These are phyloP conservation scores for Corymbia maculata DNA, from an alignment of 345 rosid genomes.

Conservation along the genomic window DNA sequence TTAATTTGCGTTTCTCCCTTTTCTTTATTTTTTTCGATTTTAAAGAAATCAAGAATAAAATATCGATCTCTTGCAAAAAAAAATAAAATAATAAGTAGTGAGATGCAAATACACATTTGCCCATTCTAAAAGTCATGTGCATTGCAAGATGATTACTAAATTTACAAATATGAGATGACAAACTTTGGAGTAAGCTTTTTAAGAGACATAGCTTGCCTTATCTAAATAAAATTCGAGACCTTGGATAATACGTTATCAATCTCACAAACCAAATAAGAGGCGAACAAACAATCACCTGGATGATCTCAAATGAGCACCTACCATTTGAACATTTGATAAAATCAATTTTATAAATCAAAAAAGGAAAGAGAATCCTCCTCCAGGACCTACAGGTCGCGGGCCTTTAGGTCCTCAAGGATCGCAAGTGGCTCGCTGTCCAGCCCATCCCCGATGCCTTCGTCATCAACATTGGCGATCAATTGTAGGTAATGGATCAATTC, in stretches of 20 bases:
- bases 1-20: not conserved
- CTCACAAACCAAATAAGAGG: not conserved
- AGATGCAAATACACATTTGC: not conserved
- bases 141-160: not conserved
- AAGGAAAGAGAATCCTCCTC: conserved; percentile 27
- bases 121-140: not conserved
- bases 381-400: conserved; percentile 75
- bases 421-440: conserved; percentile 69
- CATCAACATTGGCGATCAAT: conserved; percentile 83
- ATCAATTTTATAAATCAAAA: no score
- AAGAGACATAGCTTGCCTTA: not conserved
- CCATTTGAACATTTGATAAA: not conserved
- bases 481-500: conserved; percentile 40
- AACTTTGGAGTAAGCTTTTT: not conserved
- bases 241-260: not conserved
- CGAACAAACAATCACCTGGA: not conserved
- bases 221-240: no score
- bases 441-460: conserved; percentile 74
- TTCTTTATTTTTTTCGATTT: no score
- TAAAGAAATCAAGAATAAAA: not conserved
- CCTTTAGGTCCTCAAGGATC: conserved; percentile 73
- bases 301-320: not conserved
- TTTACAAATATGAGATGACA: not conserved
- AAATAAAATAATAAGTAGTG: not conserved
- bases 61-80: not conserved